Evolutionary conservation across 306 rosid genomes (phyloP).

Genomic region (Delonix regia): DNA sequence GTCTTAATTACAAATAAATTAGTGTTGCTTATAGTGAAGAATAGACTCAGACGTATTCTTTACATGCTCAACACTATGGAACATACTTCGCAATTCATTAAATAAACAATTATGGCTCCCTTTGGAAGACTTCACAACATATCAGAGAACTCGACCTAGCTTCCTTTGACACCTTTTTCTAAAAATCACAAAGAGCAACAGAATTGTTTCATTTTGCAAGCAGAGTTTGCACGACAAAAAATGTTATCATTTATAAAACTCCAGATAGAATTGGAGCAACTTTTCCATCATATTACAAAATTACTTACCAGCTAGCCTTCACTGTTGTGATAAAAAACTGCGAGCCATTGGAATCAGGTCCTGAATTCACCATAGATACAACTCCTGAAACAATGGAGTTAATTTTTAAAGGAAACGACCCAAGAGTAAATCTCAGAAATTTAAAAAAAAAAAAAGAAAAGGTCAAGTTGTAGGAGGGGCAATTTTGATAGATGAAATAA

Average conservation of each 20-base stretch:
- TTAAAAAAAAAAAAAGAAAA: too few species aligned
- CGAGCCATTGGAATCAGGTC: slow-evolving; percentile 89
- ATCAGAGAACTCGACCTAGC: slow-evolving; percentile 4
- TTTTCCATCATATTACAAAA: background rate
- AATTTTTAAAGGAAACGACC: slow-evolving; percentile 1
- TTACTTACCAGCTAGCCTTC: slow-evolving; percentile 79
- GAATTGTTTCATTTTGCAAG: background rate
- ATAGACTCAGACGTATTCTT: background rate
- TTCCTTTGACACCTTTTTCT: background rate
- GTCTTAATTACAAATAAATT: background rate
- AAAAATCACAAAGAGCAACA: background rate
- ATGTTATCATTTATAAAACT: background rate
- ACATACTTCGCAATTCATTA: background rate
- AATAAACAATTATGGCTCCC: background rate
- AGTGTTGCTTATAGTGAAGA: too few species aligned
- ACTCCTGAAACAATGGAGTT: slow-evolving; percentile 53
- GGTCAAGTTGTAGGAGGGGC: background rate
- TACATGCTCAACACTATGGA: background rate
- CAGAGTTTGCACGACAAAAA: background rate
- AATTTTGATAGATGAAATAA: background rate
- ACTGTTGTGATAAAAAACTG: slow-evolving; percentile 85
- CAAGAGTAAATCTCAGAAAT: slow-evolving; percentile 12
- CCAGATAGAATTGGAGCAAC: background rate
- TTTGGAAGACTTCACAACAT: background rate
- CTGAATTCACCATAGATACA: slow-evolving; percentile 87